Conservation (phyloP, 768 basidiomycete species). For the Kwoniella heveanensis region DNA sequence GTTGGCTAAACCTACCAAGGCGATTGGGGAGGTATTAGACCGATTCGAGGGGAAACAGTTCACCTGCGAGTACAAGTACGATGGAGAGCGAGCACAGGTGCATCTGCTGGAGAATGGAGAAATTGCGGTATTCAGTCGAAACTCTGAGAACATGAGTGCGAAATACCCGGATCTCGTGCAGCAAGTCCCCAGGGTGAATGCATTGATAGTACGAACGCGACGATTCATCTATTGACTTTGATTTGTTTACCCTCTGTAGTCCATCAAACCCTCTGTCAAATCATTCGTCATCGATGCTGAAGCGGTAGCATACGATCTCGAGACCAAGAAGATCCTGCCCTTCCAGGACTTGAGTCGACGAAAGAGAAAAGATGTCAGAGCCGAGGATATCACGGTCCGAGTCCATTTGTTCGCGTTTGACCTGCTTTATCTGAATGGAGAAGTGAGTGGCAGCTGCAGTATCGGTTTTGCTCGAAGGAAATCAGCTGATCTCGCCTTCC, state of each 20-base stretch:
- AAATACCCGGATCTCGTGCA: constrained; percentile 98
- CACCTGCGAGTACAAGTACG: constrained; percentile 99
- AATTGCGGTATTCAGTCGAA: constrained; percentile 90
- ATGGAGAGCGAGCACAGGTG: constrained; percentile 94
- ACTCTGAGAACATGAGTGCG: constrained; percentile 98
- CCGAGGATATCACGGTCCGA: constrained; percentile 94
- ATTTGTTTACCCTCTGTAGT: constrained; percentile 60
- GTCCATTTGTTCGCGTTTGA: constrained; percentile 98
- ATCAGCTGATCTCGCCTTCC: not conserved
- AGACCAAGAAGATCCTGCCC: constrained; percentile 82
- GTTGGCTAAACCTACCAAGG: constrained; percentile 98
- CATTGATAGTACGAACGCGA: not conserved
- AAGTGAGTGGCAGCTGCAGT: constrained; percentile 63
- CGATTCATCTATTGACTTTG: not conserved
- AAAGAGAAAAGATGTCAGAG: constrained; percentile 96
- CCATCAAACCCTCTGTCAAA: constrained; percentile 76
- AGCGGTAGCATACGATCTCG: constrained; percentile 90
- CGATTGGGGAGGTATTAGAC: constrained; percentile 95
- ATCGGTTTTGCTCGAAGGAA: not conserved
- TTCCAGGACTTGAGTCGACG: constrained; percentile 95
- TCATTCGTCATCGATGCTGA: constrained; percentile 96
- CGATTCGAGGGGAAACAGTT: constrained; percentile 92
- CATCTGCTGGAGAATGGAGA: constrained; percentile 80
- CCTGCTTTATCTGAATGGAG: constrained; percentile 91
- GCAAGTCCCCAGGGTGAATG: constrained; percentile 77